phyloP scores from a whole-genome alignment of 2,329 filamentous ascomycete genomes.

The Aspergillus aculeatinus region DNA sequence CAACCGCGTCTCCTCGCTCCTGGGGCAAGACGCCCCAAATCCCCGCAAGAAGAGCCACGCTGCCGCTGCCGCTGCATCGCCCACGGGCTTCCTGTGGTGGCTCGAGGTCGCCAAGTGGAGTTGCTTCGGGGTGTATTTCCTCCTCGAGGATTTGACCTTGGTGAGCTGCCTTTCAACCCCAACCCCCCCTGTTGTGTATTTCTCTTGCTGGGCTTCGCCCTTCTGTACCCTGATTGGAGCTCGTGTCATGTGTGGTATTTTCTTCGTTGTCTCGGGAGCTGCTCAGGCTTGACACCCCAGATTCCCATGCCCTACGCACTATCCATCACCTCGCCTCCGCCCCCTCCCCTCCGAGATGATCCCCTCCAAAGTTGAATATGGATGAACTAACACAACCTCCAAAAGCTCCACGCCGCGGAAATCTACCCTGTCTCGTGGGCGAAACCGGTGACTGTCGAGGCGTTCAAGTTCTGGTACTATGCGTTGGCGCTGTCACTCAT shows the following conservation, averaged over 20 bases:
- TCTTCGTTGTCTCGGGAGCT: too few relatives aligned
- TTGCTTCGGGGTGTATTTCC: conserved; percentile 65
- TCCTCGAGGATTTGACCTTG: conserved; percentile 65
- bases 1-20: conserved; percentile 49
- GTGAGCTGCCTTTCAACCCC: conserved; percentile 43
- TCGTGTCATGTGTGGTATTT: too few relatives aligned
- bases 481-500: conserved; percentile 55
- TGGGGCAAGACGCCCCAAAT: conserved; percentile 15
- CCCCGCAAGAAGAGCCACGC: conserved; percentile 11
- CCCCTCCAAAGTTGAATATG: background rate
- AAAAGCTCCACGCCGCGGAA: conserved; percentile 52
- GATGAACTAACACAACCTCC: conserved; percentile 24
- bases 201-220: too few relatives aligned
- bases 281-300: too few relatives aligned
- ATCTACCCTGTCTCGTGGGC: conserved; percentile 47
- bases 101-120: conserved; percentile 59
- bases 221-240: too few relatives aligned
- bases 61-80: conserved; percentile 12
- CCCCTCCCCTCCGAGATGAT: too few relatives aligned
- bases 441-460: conserved; percentile 55
- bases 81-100: conserved; percentile 15
- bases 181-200: too few relatives aligned
- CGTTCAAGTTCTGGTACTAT: conserved; percentile 69
- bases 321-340: too few relatives aligned
- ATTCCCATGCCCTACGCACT: background rate